Evolutionary conservation across 768 basidiomycete species (phyloP).

Genomic region (Cubamyces lactineus): DNA sequence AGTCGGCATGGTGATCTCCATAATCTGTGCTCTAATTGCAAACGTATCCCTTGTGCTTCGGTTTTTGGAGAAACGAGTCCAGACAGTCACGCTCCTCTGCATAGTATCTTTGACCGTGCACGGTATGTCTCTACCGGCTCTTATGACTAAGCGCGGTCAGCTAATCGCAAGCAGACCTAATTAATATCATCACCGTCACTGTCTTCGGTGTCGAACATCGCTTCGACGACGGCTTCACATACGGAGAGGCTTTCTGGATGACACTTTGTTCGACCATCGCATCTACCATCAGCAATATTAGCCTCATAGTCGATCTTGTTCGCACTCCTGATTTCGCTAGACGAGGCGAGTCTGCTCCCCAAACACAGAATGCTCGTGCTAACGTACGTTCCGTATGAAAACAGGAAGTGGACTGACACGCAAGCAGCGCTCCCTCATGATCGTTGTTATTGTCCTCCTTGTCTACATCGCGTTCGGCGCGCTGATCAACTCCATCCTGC

Average conservation of each 20-base stretch:
- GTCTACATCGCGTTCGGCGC: constrained; percentile 76
- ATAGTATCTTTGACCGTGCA: constrained; percentile 70
- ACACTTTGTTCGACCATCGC: constrained; percentile 74
- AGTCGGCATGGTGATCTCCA: constrained; percentile 64
- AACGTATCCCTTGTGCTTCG: constrained; percentile 68
- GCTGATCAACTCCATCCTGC: constrained; percentile 55
- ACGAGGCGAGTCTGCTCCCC: constrained; percentile 50
- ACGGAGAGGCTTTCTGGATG: constrained; percentile 72
- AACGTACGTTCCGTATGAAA: constrained; percentile 31
- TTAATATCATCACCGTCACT: constrained; percentile 64
- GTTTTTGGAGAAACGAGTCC: constrained; percentile 72
- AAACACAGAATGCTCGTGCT: background rate
- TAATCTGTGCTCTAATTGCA: constrained; percentile 68
- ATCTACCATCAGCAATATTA: constrained; percentile 67
- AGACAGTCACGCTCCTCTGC: constrained; percentile 62
- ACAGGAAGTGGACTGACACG: constrained; percentile 79
- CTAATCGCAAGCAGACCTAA: constrained; percentile 51
- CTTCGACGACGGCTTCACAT: constrained; percentile 68
- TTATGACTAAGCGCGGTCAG: background rate
- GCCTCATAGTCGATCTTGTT: constrained; percentile 63
- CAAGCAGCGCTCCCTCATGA: constrained; percentile 78
- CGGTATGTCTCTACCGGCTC: constrained; percentile 46
- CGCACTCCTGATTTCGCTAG: constrained; percentile 62
- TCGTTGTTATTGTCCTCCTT: constrained; percentile 75
- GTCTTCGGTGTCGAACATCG: constrained; percentile 66